Evolutionary conservation across 495 filamentous ascomycete genomes (phyloP).

Genomic region (Chaetomidium leptoderma): DNA sequence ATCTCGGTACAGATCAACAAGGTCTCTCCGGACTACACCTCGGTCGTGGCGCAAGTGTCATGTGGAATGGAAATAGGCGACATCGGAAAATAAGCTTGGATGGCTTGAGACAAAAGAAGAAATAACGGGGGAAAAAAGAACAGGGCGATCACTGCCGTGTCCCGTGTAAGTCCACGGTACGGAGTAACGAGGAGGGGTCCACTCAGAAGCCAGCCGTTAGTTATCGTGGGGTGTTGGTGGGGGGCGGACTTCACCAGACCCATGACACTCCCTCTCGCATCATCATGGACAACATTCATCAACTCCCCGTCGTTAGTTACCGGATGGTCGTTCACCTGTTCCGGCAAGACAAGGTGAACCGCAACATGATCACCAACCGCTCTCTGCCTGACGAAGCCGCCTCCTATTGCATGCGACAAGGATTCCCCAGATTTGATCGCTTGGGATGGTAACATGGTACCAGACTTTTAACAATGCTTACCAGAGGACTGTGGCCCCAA

Average conservation of each 20-base stretch:
- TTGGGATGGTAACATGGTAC: constrained; percentile 3
- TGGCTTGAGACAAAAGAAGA: neutral
- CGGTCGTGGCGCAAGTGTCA: neutral
- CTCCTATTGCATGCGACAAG: constrained; percentile 8
- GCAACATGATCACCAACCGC: too few species aligned
- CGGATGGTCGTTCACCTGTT: too few species aligned
- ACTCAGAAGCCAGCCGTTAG: neutral
- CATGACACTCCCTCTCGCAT: too few species aligned
- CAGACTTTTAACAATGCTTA: neutral
- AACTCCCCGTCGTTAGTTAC: too few species aligned
- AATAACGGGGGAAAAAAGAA: neutral
- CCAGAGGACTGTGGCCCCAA: neutral
- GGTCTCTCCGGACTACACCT: neutral
- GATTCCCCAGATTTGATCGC: constrained; percentile 21
- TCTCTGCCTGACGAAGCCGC: too few species aligned
- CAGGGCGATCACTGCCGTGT: neutral
- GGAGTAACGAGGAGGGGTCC: neutral
- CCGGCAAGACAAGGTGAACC: too few species aligned
- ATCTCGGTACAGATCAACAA: neutral
- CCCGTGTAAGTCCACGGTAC: neutral
- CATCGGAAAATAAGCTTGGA: neutral
- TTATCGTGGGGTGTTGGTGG: neutral
- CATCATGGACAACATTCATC: too few species aligned
- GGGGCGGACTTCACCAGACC: too few species aligned
- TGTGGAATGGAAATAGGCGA: neutral